Conservation (phyloP, 202 grass and related monocot genomes). For the Schoenoplectus tabernaemontani region DNA sequence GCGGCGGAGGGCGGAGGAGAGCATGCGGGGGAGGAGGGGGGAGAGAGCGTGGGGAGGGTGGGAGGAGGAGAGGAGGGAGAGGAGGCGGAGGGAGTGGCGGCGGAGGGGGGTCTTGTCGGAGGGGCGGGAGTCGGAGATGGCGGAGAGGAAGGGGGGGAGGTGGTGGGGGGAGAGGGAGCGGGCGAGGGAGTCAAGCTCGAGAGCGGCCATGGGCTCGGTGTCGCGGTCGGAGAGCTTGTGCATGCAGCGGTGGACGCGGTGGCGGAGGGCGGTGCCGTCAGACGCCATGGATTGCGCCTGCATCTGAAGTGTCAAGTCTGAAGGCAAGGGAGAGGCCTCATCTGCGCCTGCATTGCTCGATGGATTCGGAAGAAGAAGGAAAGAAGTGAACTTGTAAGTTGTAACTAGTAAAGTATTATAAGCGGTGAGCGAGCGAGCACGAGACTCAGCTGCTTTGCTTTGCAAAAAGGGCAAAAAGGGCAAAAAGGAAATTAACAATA, state of each 20-base stretch:
- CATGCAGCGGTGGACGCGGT: conserved; percentile 87
- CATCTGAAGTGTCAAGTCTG: too few relatives aligned
- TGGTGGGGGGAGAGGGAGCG: conserved; percentile 44
- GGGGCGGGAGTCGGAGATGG: conserved; percentile 81
- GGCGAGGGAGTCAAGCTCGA: conserved; percentile 83
- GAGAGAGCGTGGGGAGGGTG: conserved; percentile 49
- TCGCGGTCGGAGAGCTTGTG: conserved; percentile 85
- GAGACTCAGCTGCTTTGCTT: too few relatives aligned
- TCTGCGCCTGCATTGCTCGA: too few relatives aligned
- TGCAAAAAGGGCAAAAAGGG: too few relatives aligned
- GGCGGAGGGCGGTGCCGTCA: too few relatives aligned
- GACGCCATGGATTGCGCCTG: too few relatives aligned
- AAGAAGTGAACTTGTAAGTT: too few relatives aligned
- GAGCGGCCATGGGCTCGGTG: conserved; percentile 88
- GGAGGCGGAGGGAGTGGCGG: conserved; percentile 68
- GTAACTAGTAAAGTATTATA: too few relatives aligned
- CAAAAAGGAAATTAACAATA: too few relatives aligned
- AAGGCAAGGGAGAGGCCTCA: too few relatives aligned
- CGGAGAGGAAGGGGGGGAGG: conserved; percentile 66
- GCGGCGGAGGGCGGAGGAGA: conserved; percentile 72
- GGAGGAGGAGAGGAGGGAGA: conserved; percentile 51
- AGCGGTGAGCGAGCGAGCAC: too few relatives aligned
- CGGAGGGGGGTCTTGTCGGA: conserved; percentile 90
- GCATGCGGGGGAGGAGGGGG: conserved; percentile 80
- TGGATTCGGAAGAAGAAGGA: too few relatives aligned